Conservation (phyloP, 176 grass and related monocot genomes). For the Avena sativa region DNA sequence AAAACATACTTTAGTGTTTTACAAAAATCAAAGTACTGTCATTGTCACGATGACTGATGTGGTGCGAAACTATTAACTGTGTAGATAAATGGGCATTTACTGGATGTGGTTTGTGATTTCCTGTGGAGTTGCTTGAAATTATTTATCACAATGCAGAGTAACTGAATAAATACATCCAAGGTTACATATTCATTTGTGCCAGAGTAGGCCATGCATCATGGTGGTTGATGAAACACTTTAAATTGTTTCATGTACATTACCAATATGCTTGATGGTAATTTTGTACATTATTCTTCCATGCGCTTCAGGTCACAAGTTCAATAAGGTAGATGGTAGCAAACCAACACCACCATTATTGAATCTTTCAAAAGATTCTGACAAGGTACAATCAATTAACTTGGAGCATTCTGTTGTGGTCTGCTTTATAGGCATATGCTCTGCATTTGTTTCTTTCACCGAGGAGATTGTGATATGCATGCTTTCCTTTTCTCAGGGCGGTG, state of each 20-base stretch:
- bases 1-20: neutral
- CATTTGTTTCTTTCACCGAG: conserved; percentile 16
- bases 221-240: neutral
- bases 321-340: conserved; percentile 88
- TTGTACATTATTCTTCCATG: conserved; percentile 18
- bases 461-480: neutral
- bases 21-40: conserved; percentile 11
- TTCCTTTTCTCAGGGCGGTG: conserved; percentile 65
- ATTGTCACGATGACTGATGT: neutral
- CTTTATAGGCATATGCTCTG: conserved; percentile 10
- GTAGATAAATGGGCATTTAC: neutral
- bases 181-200: neutral
- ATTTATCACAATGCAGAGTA: neutral
- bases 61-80: neutral
- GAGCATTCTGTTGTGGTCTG: conserved; percentile 22
- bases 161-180: neutral
- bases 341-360: conserved; percentile 85
- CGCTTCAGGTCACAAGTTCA: conserved; percentile 87
- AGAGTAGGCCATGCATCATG: neutral
- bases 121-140: neutral
- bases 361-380: conserved; percentile 89
- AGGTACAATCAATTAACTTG: conserved; percentile 57
- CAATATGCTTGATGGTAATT: conserved; percentile 13
- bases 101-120: conserved; percentile 10
- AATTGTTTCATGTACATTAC: conserved; percentile 27